phyloP scores from a whole-genome alignment of 352 stramenopile species.

The Phytophthora multivora region DNA sequence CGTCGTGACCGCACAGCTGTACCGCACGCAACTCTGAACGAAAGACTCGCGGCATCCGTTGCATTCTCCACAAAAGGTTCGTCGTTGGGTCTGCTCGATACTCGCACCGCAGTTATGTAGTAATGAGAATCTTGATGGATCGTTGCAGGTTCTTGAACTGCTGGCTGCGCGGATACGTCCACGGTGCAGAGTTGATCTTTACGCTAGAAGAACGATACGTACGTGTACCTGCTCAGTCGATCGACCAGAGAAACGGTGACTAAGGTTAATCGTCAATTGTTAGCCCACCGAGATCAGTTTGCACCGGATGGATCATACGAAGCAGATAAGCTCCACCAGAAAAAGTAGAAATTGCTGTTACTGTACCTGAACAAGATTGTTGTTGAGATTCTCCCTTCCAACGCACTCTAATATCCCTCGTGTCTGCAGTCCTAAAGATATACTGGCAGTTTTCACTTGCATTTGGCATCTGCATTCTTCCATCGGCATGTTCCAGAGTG shows the following conservation, averaged over 20 bases:
- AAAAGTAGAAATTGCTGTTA: too few relatives aligned
- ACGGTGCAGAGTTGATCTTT: background rate
- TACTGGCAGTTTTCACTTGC: conserved; percentile 11
- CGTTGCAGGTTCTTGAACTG: conserved; percentile 1
- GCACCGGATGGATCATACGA: background rate
- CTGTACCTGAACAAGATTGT: too few relatives aligned
- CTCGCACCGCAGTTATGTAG: background rate
- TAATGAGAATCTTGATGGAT: conserved; percentile 1
- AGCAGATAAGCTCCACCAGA: too few relatives aligned
- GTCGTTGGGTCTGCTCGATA: background rate
- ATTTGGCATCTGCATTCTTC: background rate
- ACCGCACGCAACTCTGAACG: background rate
- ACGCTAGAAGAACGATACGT: background rate
- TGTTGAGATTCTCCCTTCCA: too few relatives aligned
- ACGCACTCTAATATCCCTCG: too few relatives aligned
- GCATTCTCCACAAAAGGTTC: conserved; percentile 13
- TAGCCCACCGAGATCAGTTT: background rate
- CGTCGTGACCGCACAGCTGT: background rate
- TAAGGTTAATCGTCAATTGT: background rate
- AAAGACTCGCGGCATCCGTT: background rate
- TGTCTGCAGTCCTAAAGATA: conserved; percentile 18
- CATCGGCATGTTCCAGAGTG: conserved; percentile 63
- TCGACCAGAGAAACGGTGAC: background rate
- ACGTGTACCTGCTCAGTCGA: background rate
- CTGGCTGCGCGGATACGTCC: conserved; percentile 9